Base-by-base conservation (phyloP, 208 protist genomes). In the Trypanosoma rangeli region DNA sequence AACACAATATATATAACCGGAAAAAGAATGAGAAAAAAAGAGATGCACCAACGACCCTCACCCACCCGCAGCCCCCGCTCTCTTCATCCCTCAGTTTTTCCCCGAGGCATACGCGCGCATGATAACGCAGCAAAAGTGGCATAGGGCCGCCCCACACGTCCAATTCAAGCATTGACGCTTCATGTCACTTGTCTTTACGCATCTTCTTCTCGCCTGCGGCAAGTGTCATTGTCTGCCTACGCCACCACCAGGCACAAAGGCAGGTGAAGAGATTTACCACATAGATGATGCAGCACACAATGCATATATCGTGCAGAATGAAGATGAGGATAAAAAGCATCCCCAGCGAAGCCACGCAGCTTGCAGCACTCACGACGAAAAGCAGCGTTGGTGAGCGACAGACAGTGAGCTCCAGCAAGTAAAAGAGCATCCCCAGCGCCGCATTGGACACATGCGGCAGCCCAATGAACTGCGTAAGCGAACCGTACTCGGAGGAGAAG, bases 281-380 rank as follows among this genome's bases (percentile, higher is more conserved):
- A 70, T 93, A 93, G n/a, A 80, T 86, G 10, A 74, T 84, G 62
- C 70, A 82, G 78, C 87, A 93, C 52, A 93, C 87, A 0, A 90
- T 26, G 56, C 87, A 93, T 13, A 93, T 20, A 50, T 93, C 87
- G 20, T 79, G 73, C 70, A 93, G 52, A 24, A 89, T 67, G 28
- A 88, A 46, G 0, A 63, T 77, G 16, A 93, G 74, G 29, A 93
- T 81, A 39, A 78, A 82, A 28, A 84, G 74, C 15, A 93, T 49
- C 24, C 73, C 72, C 16, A 85, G 61, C 18, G 83, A 83, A 4
- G 63, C 70, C 22, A 83, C 31, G 54, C 78, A 67, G 56, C 84
- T 82, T 10, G 62, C 63, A 10, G 65, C 75, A 44, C 78, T 87
- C 58, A 77, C 31, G 1, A 86, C 31, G n/a, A 88, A 70, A 5